phyloP scores from a whole-genome alignment of 1,284 basidiomycete species.

The Gastroboletus turbinatus region DNA sequence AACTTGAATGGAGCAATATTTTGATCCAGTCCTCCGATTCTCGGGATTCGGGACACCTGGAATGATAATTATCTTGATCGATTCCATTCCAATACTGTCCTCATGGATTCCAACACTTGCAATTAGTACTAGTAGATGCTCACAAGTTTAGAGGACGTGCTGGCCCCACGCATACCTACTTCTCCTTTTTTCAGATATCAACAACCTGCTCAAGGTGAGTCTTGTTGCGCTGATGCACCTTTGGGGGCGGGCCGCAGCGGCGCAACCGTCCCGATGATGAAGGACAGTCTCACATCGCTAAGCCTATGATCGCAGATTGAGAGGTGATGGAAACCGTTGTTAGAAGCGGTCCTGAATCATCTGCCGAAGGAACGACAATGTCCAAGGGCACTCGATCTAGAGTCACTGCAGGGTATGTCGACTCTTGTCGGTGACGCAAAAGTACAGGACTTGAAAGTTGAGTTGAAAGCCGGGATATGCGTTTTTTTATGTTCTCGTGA shows the following conservation, averaged over 20 bases:
- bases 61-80: background rate
- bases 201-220: background rate
- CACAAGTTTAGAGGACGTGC: background rate
- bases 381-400: background rate
- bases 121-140: background rate
- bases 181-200: background rate
- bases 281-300: background rate
- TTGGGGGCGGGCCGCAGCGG: background rate
- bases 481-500: background rate
- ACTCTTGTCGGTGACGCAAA: too few species aligned
- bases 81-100: background rate
- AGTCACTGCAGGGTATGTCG: background rate
- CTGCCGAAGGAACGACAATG: background rate
- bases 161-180: too few species aligned
- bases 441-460: too few species aligned
- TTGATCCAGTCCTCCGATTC: background rate
- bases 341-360: background rate
- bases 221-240: background rate
- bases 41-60: background rate
- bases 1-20: background rate
- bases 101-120: too few species aligned
- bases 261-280: background rate
- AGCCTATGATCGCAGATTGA: conserved; percentile 13
- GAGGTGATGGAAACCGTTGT: background rate
- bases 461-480: background rate